Evolutionary conservation across 2,329 filamentous ascomycete species (phyloP), one percentile per base, ranked within the genome.

Genomic region (Ascochyta lentis): DNA sequence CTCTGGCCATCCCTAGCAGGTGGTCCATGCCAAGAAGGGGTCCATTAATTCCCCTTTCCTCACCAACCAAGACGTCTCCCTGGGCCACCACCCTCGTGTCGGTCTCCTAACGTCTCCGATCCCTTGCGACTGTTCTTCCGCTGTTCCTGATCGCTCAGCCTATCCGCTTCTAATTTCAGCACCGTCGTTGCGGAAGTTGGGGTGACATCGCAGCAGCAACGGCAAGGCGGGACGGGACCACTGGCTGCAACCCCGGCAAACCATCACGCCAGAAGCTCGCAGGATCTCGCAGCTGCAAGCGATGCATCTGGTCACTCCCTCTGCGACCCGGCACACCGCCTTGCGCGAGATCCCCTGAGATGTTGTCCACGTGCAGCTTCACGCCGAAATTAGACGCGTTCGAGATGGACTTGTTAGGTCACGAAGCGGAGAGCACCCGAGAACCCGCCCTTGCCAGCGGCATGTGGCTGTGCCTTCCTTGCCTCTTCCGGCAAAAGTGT

Each of bases 331-430:
- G 44, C 59, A 69, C 65, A 66, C 65, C 65, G 60, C 64, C 60
- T 64, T 63, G 56, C 53, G 43, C 49, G 49, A 44, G 15, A 49
- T 54, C 47, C 45, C 47, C 56, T 56, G 55, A 52, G 39, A 31
- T 45, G 35, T 48, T n/a, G 51, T 60, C 69, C 70, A 71, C 70
- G 71, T 70, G 71, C 70, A 61, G 59, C 59, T 43, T 43, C 44
- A 43, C 53, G 53, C 58, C 58, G 65, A 67, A 66, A 69, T 68
- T 61, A 62, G 56, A 49, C 56, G 63, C 58, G 58, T 61, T 63
- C 56, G 54, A 64, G 58, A 63, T 62, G 64, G 63, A 66, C 49
- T 69, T 58, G 61, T 61, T 59, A 51, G 48, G 64, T 68, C 68
- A 68, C 65, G 65, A 56, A 57, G 58, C 52, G 62, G 54, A 54